Base-by-base conservation (phyloP, 2,329 filamentous ascomycete species). In the Aspergillus luchuensis region DNA sequence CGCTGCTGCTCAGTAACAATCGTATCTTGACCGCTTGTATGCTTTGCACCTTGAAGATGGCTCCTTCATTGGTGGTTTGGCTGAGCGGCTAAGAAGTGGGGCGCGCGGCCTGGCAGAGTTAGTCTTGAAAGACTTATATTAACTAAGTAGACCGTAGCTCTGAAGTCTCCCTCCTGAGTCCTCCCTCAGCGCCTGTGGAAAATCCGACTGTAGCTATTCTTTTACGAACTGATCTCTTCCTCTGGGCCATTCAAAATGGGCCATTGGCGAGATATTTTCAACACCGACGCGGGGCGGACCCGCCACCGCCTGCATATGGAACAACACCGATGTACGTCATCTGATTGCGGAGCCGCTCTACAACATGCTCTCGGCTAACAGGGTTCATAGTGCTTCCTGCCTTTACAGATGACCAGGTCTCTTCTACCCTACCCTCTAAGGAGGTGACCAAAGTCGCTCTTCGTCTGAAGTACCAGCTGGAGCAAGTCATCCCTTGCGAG, bases 361-460 rank as follows among this genome's bases (percentile, higher is more conserved):
- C 60, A 57, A 25, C 58, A 53, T 49, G 19, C 55, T 43, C 36
- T 52, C 62, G 25, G 53, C 61, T 67, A 56, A 69, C 56, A 28
- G 36, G 38, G 8, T 50, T 56, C 47, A 52, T 56, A 81, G 78
- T 82, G 58, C 78, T 82, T 39, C 80, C 80, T 39, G 62, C 73
- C 28, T 75, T 77, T 63, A 66, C 61, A 25, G 66, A 67, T 43
- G 79, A 82, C 36, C 66, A 76, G 45, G 61, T 74, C 21, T 66
- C 87, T 45, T 88, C 91, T 10, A 87, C 90, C 28, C 87, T 94
- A 38, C 86, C 91, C 1, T 83, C 93, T 11, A 82, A 85, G 61
- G 89, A 95, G 69, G 93, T 97, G 63, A 97, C 94, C 63, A 93
- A 93, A 74, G 84, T 96, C 58, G 94, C 93, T 25, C 85, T 99